Evolutionary conservation across 1,284 basidiomycete species (phyloP), one percentile per base, ranked within the genome.

Genomic region (Mycena citricolor): DNA sequence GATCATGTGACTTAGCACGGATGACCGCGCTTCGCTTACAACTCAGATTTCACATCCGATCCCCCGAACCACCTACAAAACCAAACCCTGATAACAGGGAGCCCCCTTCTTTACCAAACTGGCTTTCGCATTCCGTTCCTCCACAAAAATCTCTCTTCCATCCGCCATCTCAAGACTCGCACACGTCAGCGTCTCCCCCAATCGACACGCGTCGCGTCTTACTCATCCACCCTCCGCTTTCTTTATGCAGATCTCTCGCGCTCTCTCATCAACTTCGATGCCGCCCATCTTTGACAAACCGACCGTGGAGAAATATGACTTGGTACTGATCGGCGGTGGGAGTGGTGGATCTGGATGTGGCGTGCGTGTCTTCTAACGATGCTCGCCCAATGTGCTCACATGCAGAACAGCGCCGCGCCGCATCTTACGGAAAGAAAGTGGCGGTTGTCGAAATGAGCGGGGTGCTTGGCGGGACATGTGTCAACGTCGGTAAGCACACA

Each of bases 391-490:
- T 42, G 13, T 13, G 20, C 28, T 37, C 30, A 17, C n/a, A 22
- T 28, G 32, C 40, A 23, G 24, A 39, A 11, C 29, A 90, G 90
- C 78, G 93, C 52, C 81, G 97, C 45, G 94, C 94, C 11, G 89
- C 87, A n/a, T 76, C 76, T 17, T 95, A 98, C 65, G 94, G 95
- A 40, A 91, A 89, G 62, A 97, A 95, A 66, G 92, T 93, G 37
- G 93, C 90, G 10, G 71, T 98, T 19, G 83, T 97, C 24, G 95
- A 99, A 65, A 76, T 75, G 37, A 79, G 81, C 7, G 79, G 81
- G 16, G 66, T 77, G 29, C 78, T 95, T 5, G 97, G 97, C 29
- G 97, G 97, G 32, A 99, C 97, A 26, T 99, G 97, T 62, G 95
- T 99, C 51, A 98, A 90, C 60, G 88, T 95, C 48, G 92, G 90